Evolutionary conservation across 768 basidiomycete genomes (phyloP).

Genomic region (Suillus discolor): DNA sequence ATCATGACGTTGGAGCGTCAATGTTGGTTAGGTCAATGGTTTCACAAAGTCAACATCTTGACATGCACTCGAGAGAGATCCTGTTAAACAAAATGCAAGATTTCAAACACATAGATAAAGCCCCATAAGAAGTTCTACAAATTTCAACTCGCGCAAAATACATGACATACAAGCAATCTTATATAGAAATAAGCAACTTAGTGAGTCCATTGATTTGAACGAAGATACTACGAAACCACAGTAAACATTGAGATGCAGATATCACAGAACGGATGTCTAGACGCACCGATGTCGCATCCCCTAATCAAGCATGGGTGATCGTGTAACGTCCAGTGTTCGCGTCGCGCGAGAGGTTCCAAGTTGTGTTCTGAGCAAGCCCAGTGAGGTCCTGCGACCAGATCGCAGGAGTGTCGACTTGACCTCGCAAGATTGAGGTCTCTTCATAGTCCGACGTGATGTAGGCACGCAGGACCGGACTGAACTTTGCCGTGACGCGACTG

Average conservation of each 20-base stretch:
- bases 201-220: not conserved
- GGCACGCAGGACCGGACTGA: conserved; percentile 1
- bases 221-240: not conserved
- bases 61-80: not conserved
- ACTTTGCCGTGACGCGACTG: not conserved
- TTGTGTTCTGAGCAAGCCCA: not conserved
- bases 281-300: not conserved
- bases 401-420: not conserved
- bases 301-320: not conserved
- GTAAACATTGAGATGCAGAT: too few relatives aligned
- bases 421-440: not conserved
- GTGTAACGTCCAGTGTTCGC: not conserved
- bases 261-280: too few relatives aligned
- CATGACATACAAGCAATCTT: not conserved
- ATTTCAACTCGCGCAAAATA: not conserved
- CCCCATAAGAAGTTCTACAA: not conserved
- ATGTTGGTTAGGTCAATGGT: not conserved
- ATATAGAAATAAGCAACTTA: not conserved
- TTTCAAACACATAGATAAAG: not conserved
- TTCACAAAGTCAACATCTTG: not conserved
- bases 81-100: not conserved
- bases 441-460: conserved; percentile 9
- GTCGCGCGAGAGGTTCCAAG: conserved; percentile 1
- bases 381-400: not conserved
- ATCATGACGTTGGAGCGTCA: too few relatives aligned